These are phyloP conservation scores for Chlorella sp. DNA, from an alignment of 139 green algal species.

Conservation along the genomic window DNA sequence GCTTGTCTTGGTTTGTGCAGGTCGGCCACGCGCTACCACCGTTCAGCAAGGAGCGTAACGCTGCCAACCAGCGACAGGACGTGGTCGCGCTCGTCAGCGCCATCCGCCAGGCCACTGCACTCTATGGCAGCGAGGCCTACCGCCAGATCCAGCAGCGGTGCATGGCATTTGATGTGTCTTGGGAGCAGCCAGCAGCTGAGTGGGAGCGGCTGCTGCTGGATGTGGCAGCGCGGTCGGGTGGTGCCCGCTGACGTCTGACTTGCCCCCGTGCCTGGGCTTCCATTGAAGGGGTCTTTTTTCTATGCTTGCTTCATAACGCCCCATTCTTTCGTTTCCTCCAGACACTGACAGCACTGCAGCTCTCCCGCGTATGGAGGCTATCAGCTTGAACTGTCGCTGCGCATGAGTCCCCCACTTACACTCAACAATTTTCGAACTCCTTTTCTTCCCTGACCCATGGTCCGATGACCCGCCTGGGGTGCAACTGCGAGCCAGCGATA, in stretches of 20 bases:
- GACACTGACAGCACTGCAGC: too few species aligned
- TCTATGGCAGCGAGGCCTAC: constrained; percentile 42
- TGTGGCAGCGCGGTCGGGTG: neutral
- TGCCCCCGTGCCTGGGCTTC: neutral
- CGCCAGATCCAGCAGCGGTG: constrained; percentile 30
- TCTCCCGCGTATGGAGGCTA: too few species aligned
- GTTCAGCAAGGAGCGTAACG: constrained; percentile 15
- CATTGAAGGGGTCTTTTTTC: too few species aligned
- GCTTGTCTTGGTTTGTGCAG: neutral
- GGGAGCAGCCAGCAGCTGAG: constrained; percentile 50
- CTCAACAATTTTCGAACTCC: too few species aligned
- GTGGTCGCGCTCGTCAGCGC: constrained; percentile 36
- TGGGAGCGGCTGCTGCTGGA: constrained; percentile 65
- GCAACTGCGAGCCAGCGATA: too few species aligned
- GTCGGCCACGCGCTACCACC: constrained; percentile 16
- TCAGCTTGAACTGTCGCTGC: too few species aligned
- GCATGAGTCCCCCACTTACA: too few species aligned
- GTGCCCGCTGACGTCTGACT: neutral
- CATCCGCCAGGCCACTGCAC: constrained; percentile 25
- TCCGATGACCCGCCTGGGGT: too few species aligned
- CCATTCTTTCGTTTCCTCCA: too few species aligned
- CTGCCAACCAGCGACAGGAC: constrained; percentile 17
- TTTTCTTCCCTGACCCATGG: too few species aligned
- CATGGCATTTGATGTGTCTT: constrained; percentile 78
- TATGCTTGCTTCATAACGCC: too few species aligned